phyloP scores from a whole-genome alignment of 805 yeast species.

The Yarrowia porcina region DNA sequence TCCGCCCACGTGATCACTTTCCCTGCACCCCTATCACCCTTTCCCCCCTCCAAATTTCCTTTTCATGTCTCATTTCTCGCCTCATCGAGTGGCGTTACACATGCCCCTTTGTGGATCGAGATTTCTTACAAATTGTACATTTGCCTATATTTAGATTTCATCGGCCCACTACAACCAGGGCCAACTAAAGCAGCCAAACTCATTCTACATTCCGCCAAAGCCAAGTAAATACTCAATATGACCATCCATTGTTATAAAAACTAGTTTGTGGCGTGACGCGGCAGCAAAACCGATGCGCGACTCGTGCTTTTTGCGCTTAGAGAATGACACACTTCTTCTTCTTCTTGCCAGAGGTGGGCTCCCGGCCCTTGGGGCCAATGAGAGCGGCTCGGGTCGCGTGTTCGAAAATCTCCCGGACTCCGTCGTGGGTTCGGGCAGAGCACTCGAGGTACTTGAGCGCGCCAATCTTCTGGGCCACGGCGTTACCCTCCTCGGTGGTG shows the following conservation, averaged over 20 bases:
- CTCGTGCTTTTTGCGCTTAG: background rate
- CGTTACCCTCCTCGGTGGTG: slow-evolving; percentile 74
- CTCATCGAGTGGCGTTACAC: too few species aligned
- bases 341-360: slow-evolving; percentile 16
- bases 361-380: slow-evolving; percentile 37
- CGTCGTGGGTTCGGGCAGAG: slow-evolving; percentile 86
- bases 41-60: too few species aligned
- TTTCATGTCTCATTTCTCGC: too few species aligned
- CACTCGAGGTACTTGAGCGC: slow-evolving; percentile 85
- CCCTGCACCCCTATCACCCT: too few species aligned
- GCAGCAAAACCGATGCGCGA: too few species aligned
- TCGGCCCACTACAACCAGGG: too few species aligned
- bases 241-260: background rate
- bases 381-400: slow-evolving; percentile 90
- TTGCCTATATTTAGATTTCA: too few species aligned
- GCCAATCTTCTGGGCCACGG: slow-evolving; percentile 84
- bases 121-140: too few species aligned
- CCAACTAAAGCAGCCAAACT: too few species aligned
- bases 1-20: too few species aligned
- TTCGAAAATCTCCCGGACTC: slow-evolving; percentile 90
- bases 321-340: slow-evolving; percentile 22
- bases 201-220: too few species aligned
- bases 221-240: background rate
- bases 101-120: too few species aligned
- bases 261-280: background rate